Evolutionary conservation across 306 rosid species (phyloP).

Genomic region (Astragalus glycyphyllos): DNA sequence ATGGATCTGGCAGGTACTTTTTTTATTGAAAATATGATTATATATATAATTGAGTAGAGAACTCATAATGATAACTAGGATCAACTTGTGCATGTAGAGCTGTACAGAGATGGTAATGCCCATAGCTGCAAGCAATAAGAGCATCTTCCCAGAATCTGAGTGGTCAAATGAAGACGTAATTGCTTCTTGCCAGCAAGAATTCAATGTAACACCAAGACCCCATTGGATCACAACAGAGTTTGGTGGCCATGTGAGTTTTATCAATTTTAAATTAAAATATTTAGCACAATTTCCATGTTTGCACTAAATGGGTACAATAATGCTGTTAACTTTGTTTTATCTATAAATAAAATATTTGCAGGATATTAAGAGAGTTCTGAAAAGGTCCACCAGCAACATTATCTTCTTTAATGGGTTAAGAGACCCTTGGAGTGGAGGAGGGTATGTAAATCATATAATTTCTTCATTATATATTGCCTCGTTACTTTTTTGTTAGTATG

Average conservation of each 20-base stretch:
- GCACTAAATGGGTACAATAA: no score
- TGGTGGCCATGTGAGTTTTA: conserved; percentile 63
- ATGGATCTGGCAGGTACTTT: conserved; percentile 97
- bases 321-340: no score
- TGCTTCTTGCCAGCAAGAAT: conserved; percentile 33
- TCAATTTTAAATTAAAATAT: no score
- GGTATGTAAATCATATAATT: conserved; percentile 53
- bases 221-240: conserved; percentile 72
- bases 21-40: no score
- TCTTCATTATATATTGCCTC: background rate
- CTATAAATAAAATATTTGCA: conserved; percentile 22
- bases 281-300: no score
- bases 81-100: no score
- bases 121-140: conserved; percentile 49
- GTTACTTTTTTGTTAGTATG: background rate
- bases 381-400: conserved; percentile 76
- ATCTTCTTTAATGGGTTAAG: conserved; percentile 89
- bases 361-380: conserved; percentile 64
- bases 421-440: conserved; percentile 99
- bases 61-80: no score
- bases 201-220: conserved; percentile 58
- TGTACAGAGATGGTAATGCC: conserved; percentile 90
- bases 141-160: conserved; percentile 61
- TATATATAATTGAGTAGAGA: no score
- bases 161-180: conserved; percentile 51